A percentile compares a stretch with the other conserved stretches of the same genome.
These are phyloP conservation scores for Penicillium sp. DNA, from an alignment of 2,329 filamentous ascomycete species.

Conservation along the genomic window DNA sequence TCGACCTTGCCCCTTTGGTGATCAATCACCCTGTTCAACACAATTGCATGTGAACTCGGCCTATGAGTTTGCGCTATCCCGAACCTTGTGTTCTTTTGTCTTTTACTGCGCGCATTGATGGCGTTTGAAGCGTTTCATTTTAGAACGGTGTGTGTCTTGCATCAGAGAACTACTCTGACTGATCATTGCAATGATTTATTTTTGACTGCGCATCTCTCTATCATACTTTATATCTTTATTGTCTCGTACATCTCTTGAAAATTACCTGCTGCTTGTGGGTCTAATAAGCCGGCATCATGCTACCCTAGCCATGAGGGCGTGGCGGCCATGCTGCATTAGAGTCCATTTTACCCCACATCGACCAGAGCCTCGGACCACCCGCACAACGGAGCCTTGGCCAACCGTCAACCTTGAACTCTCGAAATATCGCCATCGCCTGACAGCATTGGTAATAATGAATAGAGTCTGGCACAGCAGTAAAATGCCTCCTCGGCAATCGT, in stretches of 20 bases:
- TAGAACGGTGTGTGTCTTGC: neutral
- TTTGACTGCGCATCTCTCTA: neutral
- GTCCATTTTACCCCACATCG: neutral
- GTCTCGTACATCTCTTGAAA: neutral
- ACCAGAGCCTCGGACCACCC: neutral
- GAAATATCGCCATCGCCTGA: neutral
- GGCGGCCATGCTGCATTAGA: no score
- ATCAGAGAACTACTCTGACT: neutral
- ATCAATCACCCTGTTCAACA: conserved; percentile 24
- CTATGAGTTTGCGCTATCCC: conserved; percentile 20
- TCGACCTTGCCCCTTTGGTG: conserved; percentile 14
- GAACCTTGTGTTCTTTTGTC: conserved; percentile 4
- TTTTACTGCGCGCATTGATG: conserved; percentile 11
- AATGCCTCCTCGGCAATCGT: conserved; percentile 2
- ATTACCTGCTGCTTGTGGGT: neutral
- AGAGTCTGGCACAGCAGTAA: conserved; percentile 8
- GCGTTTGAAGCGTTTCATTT: conserved; percentile 13
- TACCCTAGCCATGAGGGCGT: neutral
- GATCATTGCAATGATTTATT: neutral
- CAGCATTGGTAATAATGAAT: neutral
- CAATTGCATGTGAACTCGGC: conserved; percentile 22
- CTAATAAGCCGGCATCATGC: neutral
- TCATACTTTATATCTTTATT: neutral
- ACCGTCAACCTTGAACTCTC: neutral
- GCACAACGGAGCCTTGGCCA: neutral